Evolutionary conservation across 23 red algal genomes (phyloP).

Genomic region (Gracilaria caudata): DNA sequence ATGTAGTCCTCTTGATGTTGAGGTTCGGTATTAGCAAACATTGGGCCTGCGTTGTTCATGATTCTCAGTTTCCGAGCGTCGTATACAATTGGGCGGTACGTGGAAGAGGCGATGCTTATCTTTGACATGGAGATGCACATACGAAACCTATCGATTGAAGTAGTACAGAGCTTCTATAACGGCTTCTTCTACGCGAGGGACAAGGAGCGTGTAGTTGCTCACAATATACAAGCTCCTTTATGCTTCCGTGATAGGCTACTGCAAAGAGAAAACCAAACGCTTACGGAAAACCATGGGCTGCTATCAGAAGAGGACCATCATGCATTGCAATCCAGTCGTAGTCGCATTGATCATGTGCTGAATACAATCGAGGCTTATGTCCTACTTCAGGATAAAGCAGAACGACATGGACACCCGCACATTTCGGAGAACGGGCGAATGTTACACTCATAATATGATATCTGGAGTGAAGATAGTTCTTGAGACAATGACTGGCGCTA

Average conservation of each 20-base stretch:
- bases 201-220: constrained; percentile 50
- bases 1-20: constrained; percentile 53
- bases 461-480: neutral
- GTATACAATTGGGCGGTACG: constrained; percentile 35
- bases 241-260: constrained; percentile 35
- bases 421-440: neutral
- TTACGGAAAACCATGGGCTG: constrained; percentile 5
- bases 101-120: constrained; percentile 40
- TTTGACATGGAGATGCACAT: constrained; percentile 39
- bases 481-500: neutral
- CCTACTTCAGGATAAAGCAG: constrained; percentile 8
- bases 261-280: neutral
- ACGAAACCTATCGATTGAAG: constrained; percentile 28
- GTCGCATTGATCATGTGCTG: constrained; percentile 19
- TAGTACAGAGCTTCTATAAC: constrained; percentile 11
- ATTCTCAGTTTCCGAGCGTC: constrained; percentile 57
- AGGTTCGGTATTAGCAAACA: constrained; percentile 33
- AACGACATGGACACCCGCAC: neutral
- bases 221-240: constrained; percentile 20
- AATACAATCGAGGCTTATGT: constrained; percentile 33
- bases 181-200: constrained; percentile 25
- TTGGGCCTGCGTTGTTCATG: constrained; percentile 55
- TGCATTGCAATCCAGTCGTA: neutral
- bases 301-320: constrained; percentile 35
- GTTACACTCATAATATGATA: neutral